A percentile compares a stretch with the other conserved stretches of the same genome.
Conservation (phyloP, 768 basidiomycete species). For the Tricholoma terreum region DNA sequence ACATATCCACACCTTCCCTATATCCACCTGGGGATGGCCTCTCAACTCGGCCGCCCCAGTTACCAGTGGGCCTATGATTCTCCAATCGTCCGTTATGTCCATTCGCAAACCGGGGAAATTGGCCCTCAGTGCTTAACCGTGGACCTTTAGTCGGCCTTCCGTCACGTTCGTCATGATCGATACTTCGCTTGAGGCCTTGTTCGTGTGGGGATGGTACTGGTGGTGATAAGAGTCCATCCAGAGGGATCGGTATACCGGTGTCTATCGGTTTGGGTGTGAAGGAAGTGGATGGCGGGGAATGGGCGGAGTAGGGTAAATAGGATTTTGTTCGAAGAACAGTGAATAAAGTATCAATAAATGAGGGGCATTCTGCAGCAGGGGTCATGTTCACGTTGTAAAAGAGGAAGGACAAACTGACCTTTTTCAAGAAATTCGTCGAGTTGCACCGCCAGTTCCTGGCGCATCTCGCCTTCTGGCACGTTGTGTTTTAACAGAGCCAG, state of each 20-base stretch:
- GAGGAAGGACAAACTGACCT: conserved; percentile 42
- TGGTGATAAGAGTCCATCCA: conserved; percentile 59
- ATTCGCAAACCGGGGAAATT: conserved; percentile 60
- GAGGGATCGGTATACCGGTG: conserved; percentile 76
- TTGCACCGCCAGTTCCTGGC: conserved; percentile 70
- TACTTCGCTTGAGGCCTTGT: conserved; percentile 62
- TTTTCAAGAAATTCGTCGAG: conserved; percentile 93
- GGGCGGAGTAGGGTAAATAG: conserved; percentile 67
- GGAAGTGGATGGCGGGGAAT: conserved; percentile 39
- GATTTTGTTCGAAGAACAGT: conserved; percentile 82
- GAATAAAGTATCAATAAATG: conserved; percentile 86
- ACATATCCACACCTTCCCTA: conserved; percentile 31
- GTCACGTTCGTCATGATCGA: conserved; percentile 60
- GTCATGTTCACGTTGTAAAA: conserved; percentile 14
- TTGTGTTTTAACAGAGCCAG: conserved; percentile 91
- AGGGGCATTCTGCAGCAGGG: conserved; percentile 49
- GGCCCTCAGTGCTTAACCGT: conserved; percentile 59
- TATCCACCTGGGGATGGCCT: conserved; percentile 32
- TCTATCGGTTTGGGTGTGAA: conserved; percentile 43
- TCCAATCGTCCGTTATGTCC: conserved; percentile 32
- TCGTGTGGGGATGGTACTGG: conserved; percentile 42
- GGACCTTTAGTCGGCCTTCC: conserved; percentile 68
- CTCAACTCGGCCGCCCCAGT: conserved; percentile 41
- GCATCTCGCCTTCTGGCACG: conserved; percentile 77
- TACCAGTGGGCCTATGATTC: conserved; percentile 31